Evolutionary conservation across 2,329 filamentous ascomycete species (phyloP).

Genomic region (Aspergillus brunneoviolaceus): DNA sequence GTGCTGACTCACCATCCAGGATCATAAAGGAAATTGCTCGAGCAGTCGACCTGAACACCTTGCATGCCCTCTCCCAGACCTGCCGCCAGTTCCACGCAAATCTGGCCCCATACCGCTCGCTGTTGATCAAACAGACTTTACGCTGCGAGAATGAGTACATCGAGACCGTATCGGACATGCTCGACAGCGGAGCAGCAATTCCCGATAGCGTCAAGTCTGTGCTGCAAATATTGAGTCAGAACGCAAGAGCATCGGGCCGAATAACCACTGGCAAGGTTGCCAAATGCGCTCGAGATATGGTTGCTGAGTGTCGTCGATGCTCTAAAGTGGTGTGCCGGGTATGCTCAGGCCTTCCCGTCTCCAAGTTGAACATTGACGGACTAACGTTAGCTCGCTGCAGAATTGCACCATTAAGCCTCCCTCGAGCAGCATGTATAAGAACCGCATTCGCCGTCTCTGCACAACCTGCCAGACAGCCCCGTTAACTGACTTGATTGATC

Average conservation of each 20-base stretch:
- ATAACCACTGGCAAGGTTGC: conserved; percentile 67
- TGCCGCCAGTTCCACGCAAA: conserved; percentile 77
- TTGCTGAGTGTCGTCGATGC: conserved; percentile 78
- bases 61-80: conserved; percentile 78
- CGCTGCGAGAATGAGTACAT: conserved; percentile 72
- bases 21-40: conserved; percentile 73
- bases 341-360: conserved; percentile 21
- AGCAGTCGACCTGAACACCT: conserved; percentile 79
- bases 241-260: conserved; percentile 32
- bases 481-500: conserved; percentile 44
- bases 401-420: conserved; percentile 89
- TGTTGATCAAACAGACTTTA: conserved; percentile 72
- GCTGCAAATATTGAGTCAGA: conserved; percentile 29
- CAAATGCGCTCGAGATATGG: conserved; percentile 82
- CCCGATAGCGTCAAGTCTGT: conserved; percentile 34
- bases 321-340: conserved; percentile 78
- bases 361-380: neutral
- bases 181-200: conserved; percentile 44
- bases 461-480: conserved; percentile 71
- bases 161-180: conserved; percentile 36
- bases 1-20: conserved; percentile 49
- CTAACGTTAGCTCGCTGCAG: conserved; percentile 44
- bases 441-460: conserved; percentile 80
- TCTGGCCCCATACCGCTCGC: conserved; percentile 73
- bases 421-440: conserved; percentile 63